phyloP scores from a whole-genome alignment of 2,329 filamentous ascomycete genomes.

The Hymenoscyphus fraxineus region DNA sequence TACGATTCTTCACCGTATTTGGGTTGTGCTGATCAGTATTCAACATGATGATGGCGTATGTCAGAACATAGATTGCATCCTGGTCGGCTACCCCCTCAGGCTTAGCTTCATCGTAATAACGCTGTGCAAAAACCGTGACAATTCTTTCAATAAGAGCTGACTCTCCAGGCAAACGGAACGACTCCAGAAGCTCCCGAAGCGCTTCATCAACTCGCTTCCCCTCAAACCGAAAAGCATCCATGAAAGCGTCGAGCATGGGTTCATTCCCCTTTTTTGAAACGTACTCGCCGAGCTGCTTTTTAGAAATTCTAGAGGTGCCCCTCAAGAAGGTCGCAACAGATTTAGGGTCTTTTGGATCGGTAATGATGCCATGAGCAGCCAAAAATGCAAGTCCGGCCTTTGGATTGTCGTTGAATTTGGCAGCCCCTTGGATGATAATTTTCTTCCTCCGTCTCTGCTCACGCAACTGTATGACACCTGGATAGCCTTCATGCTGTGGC shows the following conservation, averaged over 20 bases:
- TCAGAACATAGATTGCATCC: conserved; percentile 85
- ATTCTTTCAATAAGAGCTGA: conserved; percentile 91
- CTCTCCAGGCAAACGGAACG: conserved; percentile 92
- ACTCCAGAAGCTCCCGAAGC: conserved; percentile 77
- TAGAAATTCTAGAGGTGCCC: conserved; percentile 82
- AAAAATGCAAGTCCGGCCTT: conserved; percentile 86
- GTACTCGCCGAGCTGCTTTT: conserved; percentile 86
- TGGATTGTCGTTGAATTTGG: conserved; percentile 92
- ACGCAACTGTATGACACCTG: conserved; percentile 60
- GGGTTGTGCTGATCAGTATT: conserved; percentile 97
- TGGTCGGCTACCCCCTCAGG: conserved; percentile 76
- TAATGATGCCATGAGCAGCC: conserved; percentile 79
- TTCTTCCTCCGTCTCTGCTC: conserved; percentile 78
- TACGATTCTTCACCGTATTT: conserved; percentile 79
- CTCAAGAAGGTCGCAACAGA: conserved; percentile 83
- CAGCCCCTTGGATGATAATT: conserved; percentile 80
- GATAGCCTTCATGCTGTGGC: conserved; percentile 60
- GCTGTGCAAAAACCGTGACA: conserved; percentile 79
- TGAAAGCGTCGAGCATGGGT: conserved; percentile 75
- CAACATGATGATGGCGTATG: conserved; percentile 94
- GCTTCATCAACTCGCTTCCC: conserved; percentile 89
- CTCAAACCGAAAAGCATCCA: conserved; percentile 82
- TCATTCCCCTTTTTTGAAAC: conserved; percentile 90
- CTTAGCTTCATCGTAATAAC: conserved; percentile 68
- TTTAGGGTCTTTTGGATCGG: conserved; percentile 67